A percentile compares a stretch with the other conserved stretches of the same genome.
These are phyloP conservation scores for Singerocomus inundabilis DNA, from an alignment of 1,284 basidiomycete species.

Conservation along the genomic window DNA sequence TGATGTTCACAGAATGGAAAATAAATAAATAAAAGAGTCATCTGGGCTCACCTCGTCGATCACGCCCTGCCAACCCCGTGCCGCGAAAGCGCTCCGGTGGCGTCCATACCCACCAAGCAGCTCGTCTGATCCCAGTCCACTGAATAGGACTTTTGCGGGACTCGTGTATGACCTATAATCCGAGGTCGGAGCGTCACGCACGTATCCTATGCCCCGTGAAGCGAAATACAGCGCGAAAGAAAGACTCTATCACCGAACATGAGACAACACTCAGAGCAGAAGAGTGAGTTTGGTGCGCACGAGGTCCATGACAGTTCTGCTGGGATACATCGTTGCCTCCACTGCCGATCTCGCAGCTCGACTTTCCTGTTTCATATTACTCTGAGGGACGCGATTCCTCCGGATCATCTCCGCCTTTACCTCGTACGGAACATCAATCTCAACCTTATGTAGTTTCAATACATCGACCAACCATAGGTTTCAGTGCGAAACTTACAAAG, in stretches of 20 bases:
- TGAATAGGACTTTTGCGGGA: conserved; percentile 80
- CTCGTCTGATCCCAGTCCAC: conserved; percentile 94
- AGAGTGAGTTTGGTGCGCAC: conserved; percentile 42
- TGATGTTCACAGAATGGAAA: neutral
- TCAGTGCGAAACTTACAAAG: conserved; percentile 56
- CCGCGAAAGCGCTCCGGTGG: conserved; percentile 76
- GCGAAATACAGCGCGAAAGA: conserved; percentile 94
- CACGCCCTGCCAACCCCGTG: conserved; percentile 69
- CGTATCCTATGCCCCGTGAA: conserved; percentile 68
- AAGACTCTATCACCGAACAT: conserved; percentile 61
- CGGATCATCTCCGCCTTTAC: conserved; percentile 42
- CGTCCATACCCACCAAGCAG: conserved; percentile 92
- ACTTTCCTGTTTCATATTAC: conserved; percentile 53
- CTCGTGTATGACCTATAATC: conserved; percentile 60
- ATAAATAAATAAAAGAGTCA: neutral
- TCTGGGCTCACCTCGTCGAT: conserved; percentile 66
- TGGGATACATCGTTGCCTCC: conserved; percentile 78
- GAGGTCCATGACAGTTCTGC: conserved; percentile 88
- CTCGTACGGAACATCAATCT: conserved; percentile 81
- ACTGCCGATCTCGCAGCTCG: conserved; percentile 54
- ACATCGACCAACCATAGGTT: neutral
- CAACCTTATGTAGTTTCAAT: conserved; percentile 51
- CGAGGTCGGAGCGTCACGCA: conserved; percentile 36
- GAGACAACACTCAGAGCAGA: neutral
- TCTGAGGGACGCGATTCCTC: conserved; percentile 2